Base-by-base conservation (phyloP, 106 monocot species). In the Allium cepa region DNA sequence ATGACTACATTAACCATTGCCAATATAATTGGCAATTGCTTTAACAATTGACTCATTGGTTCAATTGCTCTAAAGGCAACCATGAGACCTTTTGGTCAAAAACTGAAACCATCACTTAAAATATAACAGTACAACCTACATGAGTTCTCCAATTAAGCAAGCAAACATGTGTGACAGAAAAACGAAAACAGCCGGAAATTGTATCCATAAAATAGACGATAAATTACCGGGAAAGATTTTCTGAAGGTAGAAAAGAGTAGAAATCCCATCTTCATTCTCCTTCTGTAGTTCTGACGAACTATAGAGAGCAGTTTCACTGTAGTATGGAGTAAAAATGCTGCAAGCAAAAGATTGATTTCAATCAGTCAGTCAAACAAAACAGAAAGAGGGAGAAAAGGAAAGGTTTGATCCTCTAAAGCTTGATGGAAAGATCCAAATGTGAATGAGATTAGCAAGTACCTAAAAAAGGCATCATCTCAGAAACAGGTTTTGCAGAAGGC, bases 291-390 rank as follows among this genome's bases (percentile, higher is more conserved):
- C 93, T 15, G 78, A 81, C 14, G 72, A 82, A 76, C 99, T 93
- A 76, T 93, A 99, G 1, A 99, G 77, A 28, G 93, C 99, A 46
- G 90, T 99, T 80, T 99, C 99, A 49, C 85, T 93, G 64, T 99
- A 99, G 73, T 99, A 99, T 12, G 99, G 99, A 56, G 99, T 99
- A 68, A 99, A 99, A n/a, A 99, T 92, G 71, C 97, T 99, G 63
- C 22, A 49, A 48, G 2, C 36, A 63, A 46, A 18, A 22, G 11
- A 18, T 4, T 8, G 10, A 60, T 26, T 26, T 2, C 8, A 58
- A 26, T 27, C 2, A 10, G 12, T 10, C 5, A 28, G 11, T 46
- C 1, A 46, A 47, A 63, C 46, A 46, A 80, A 50, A 76, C 50
- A 60, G 6, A 63, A 75, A 64, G 28, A 14, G 9, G n/a, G 7